Evolutionary conservation across 257 asterid species (phyloP), one percentile per base, ranked within the genome.

Genomic region (Eucommia ulmoides): DNA sequence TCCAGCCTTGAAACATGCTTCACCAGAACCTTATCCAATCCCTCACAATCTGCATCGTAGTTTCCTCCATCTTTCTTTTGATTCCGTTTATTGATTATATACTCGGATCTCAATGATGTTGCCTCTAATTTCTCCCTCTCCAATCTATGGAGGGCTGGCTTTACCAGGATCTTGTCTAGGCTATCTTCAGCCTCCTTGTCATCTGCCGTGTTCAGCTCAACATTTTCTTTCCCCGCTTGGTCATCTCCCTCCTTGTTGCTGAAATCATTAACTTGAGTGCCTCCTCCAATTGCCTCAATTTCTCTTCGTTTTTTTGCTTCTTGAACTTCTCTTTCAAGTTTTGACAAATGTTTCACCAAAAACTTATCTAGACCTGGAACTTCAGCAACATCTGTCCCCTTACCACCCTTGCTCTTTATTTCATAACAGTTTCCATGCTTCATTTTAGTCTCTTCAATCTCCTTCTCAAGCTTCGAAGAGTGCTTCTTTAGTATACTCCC

Each of bases 1-100:
- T 84, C 94, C 67, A 84, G 72, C 73, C 81, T 81, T 0, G 97
- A 84, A 0, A 82, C 85, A 50, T 62, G 95, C 83, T 80, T 88
- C 54, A 88, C 94, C 54, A 82, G 41, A 61, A 84, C 64, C 46
- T 71, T 76, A 46, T 78, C 97, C 52, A 88, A 61, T 23, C 94
- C 75, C 72, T 76, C 83, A 26, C 61, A 69, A 23, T 54, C 57
- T 17, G 65, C 55, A n/a, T 23, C 26, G 21, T 49, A 54, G 42
- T 57, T 60, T 55, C 57, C 62, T 59, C 55, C 50, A n/a, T 45
- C 20, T 41, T 53, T 59, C 33, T 46, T 63, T 20, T 53, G 65
- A 41, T 17, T 56, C 52, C 56, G 19, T 6, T 10, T 55, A 62
- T 38, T 59, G 12, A 14, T 50, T 49, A 48, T 8, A n/a, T 47